Percentiles rank a stretch among this genome's conserved stretches.
Evolutionary conservation across 768 basidiomycete species (phyloP).

Genomic region (Sporobolomyces roseus): DNA sequence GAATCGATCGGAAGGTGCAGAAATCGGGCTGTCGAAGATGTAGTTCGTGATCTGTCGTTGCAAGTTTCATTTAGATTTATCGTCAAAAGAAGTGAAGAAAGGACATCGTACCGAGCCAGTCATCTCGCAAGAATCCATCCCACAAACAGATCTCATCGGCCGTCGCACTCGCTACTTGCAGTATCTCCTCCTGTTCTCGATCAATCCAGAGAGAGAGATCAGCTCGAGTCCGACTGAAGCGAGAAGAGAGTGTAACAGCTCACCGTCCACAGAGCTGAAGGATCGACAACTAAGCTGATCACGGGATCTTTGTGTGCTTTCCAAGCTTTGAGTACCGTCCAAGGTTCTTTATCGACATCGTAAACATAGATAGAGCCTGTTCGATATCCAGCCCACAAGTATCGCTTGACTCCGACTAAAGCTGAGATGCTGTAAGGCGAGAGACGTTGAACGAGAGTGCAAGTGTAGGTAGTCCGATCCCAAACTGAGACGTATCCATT

Average conservation of each 20-base stretch:
- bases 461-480: slow-evolving; percentile 48
- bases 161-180: slow-evolving; percentile 72
- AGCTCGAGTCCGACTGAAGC: not conserved
- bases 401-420: slow-evolving; percentile 74
- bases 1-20: slow-evolving; percentile 72
- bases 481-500: slow-evolving; percentile 86
- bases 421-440: slow-evolving; percentile 72
- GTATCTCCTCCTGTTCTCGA: slow-evolving; percentile 46
- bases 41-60: slow-evolving; percentile 64
- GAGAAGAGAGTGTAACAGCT: slow-evolving; percentile 44
- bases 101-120: slow-evolving; percentile 72
- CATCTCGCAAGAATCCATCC: slow-evolving; percentile 80
- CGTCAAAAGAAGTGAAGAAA: slow-evolving; percentile 30
- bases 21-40: slow-evolving; percentile 69
- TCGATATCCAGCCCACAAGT: slow-evolving; percentile 81
- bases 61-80: not conserved
- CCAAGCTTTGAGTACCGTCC: slow-evolving; percentile 85
- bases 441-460: slow-evolving; percentile 36
- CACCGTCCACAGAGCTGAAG: slow-evolving; percentile 66
- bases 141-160: slow-evolving; percentile 75
- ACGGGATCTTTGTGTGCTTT: slow-evolving; percentile 63
- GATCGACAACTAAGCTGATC: slow-evolving; percentile 69
- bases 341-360: slow-evolving; percentile 65
- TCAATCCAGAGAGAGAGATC: no score
- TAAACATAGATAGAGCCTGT: slow-evolving; percentile 78